These are phyloP conservation scores for Clonostachys rhizophaga DNA, from an alignment of 2,329 filamentous ascomycete species.

Conservation along the genomic window DNA sequence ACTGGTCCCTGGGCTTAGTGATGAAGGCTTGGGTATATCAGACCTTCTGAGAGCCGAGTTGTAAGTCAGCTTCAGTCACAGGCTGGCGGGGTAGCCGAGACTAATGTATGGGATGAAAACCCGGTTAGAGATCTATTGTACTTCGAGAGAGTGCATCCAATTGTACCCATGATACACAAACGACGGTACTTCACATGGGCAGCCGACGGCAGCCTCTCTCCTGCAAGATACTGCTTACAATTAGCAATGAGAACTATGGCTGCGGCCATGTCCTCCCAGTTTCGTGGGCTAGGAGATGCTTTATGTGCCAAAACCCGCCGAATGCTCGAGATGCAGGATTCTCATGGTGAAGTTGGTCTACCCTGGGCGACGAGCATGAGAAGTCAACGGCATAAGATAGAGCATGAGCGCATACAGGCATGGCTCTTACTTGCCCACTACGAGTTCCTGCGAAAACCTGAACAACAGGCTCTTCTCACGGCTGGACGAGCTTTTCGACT, in stretches of 20 bases:
- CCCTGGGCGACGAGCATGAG: too few relatives aligned
- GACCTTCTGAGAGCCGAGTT: too few relatives aligned
- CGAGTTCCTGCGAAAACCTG: neutral
- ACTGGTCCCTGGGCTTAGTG: too few relatives aligned
- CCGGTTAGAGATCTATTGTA: constrained; percentile 19
- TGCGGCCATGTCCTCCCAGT: neutral
- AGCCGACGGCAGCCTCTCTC: neutral
- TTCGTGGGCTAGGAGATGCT: neutral
- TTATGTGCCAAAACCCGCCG: neutral
- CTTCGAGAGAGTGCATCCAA: constrained; percentile 8
- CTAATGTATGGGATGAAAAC: too few relatives aligned
- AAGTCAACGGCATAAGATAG: too few relatives aligned
- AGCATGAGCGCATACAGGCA: neutral
- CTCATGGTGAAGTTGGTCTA: too few relatives aligned
- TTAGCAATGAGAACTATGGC: constrained; percentile 1
- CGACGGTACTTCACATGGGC: constrained; percentile 1
- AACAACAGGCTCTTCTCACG: neutral
- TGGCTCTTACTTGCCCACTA: constrained; percentile 2
- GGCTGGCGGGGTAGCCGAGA: too few relatives aligned
- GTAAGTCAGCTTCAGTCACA: too few relatives aligned
- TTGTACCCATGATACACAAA: neutral
- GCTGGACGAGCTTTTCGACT: constrained; percentile 1
- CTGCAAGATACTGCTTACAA: neutral
- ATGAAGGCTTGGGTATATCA: too few relatives aligned
- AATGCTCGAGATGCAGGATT: neutral